Conservation (phyloP, 1,284 basidiomycete species). For the Apiotrichum gamsii region DNA sequence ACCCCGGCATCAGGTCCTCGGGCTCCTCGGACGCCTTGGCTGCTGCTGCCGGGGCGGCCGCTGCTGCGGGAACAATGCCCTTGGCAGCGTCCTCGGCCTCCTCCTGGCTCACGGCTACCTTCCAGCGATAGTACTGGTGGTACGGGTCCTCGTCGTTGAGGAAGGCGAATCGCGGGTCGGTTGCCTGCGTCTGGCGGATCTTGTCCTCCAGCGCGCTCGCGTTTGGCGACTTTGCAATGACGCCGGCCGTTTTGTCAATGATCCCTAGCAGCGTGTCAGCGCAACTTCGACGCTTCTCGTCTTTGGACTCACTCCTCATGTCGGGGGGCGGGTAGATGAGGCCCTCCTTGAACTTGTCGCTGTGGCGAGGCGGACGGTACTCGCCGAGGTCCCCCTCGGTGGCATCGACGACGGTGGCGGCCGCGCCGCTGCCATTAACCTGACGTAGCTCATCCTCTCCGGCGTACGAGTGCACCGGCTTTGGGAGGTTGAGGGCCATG, state of each 20-base stretch:
- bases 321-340: conserved; percentile 88
- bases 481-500: conserved; percentile 44
- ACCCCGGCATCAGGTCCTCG: conserved; percentile 47
- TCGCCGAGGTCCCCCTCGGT: conserved; percentile 26
- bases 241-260: conserved; percentile 92
- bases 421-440: conserved; percentile 16
- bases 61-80: conserved; percentile 13
- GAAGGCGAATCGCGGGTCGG: conserved; percentile 94
- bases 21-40: conserved; percentile 48
- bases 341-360: conserved; percentile 64
- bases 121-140: conserved; percentile 91
- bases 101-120: conserved; percentile 60
- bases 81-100: conserved; percentile 61
- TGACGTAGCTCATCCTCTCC: conserved; percentile 41
- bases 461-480: conserved; percentile 43
- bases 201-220: conserved; percentile 88
- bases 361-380: conserved; percentile 45
- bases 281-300: background rate
- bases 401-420: conserved; percentile 13
- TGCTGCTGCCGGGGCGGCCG: conserved; percentile 6
- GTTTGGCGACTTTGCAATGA: conserved; percentile 83
- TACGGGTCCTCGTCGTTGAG: conserved; percentile 86
- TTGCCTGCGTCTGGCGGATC: conserved; percentile 87
- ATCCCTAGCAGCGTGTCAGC: conserved; percentile 58
- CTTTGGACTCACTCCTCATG: conserved; percentile 74